A percentile compares a stretch with the other conserved stretches of the same genome.
Evolutionary conservation across 2,329 filamentous ascomycete species (phyloP).

Genomic region (Colletotrichum zoysiae): DNA sequence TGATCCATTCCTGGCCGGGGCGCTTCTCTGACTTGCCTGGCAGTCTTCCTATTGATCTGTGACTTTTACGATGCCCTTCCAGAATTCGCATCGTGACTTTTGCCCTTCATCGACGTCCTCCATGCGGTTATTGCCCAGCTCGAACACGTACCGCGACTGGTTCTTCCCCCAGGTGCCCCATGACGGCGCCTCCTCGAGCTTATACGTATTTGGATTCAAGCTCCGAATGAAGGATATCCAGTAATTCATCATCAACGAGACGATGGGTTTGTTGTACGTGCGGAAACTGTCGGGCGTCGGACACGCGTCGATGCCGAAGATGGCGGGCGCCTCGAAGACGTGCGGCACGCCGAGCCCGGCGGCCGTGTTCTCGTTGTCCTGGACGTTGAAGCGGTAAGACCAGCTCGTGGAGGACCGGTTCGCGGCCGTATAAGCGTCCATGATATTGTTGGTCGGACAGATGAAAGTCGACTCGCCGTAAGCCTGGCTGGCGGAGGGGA

Average conservation of each 20-base stretch:
- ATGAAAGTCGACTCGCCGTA: slow-evolving; percentile 62
- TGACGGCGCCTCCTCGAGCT: slow-evolving; percentile 50
- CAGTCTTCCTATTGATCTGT: slow-evolving; percentile 42
- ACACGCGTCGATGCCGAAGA: slow-evolving; percentile 60
- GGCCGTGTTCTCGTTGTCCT: slow-evolving; percentile 52
- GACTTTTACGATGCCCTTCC: slow-evolving; percentile 52
- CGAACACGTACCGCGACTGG: slow-evolving; percentile 55
- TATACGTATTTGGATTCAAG: slow-evolving; percentile 58
- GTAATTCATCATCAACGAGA: slow-evolving; percentile 63
- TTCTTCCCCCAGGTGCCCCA: slow-evolving; percentile 57
- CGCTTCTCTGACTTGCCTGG: neutral
- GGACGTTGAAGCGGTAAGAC: slow-evolving; percentile 64
- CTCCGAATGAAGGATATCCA: slow-evolving; percentile 62
- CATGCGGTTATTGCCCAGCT: slow-evolving; percentile 56
- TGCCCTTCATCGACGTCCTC: slow-evolving; percentile 53
- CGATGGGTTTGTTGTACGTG: slow-evolving; percentile 58
- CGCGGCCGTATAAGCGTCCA: slow-evolving; percentile 49
- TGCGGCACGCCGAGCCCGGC: slow-evolving; percentile 62
- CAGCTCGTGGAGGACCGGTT: slow-evolving; percentile 49
- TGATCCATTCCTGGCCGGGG: neutral
- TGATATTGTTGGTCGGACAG: slow-evolving; percentile 57
- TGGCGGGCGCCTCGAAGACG: slow-evolving; percentile 60
- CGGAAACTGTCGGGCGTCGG: slow-evolving; percentile 54
- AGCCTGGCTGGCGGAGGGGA: slow-evolving; percentile 55
- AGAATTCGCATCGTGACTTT: slow-evolving; percentile 56